Conservation (phyloP, 257 asterid genomes). For the Oldenlandia corymbosa region DNA sequence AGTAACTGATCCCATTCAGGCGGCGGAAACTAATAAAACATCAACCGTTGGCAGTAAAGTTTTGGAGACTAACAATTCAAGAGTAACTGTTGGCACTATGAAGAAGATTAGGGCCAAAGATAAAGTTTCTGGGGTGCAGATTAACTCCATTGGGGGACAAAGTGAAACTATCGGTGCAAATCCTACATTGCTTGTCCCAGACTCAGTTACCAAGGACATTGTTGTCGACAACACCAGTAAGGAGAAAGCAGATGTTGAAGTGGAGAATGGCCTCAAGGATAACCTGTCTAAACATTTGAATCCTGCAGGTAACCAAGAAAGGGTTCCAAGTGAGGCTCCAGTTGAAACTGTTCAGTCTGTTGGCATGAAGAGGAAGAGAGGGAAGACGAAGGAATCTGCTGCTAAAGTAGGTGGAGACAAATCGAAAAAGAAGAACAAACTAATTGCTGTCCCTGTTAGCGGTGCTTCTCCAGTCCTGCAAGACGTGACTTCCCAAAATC, state of each 20-base stretch:
- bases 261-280: slow-evolving; percentile 7
- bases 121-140: slow-evolving; percentile 8
- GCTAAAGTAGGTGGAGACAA: slow-evolving; percentile 20
- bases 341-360: slow-evolving; percentile 23
- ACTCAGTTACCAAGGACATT: slow-evolving; percentile 1
- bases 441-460: not conserved
- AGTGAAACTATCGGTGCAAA: slow-evolving; percentile 9
- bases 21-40: slow-evolving; percentile 13
- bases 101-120: slow-evolving; percentile 23
- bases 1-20: slow-evolving; percentile 10
- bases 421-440: slow-evolving; percentile 18
- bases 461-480: slow-evolving; percentile 4
- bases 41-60: slow-evolving; percentile 2
- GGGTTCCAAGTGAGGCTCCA: slow-evolving; percentile 20
- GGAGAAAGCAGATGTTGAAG: slow-evolving; percentile 12
- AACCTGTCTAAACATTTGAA: not conserved
- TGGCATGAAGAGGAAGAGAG: slow-evolving; percentile 34
- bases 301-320: slow-evolving; percentile 15
- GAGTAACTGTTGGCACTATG: slow-evolving; percentile 10
- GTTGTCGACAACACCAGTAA: slow-evolving; percentile 10
- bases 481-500: not conserved
- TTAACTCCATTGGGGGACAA: slow-evolving; percentile 17
- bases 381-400: slow-evolving; percentile 29
- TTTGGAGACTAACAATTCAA: slow-evolving; percentile 1
- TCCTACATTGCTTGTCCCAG: slow-evolving; percentile 9